Conservation (phyloP, 192 early-diverging fungal species). For the Linnemannia exigua region DNA sequence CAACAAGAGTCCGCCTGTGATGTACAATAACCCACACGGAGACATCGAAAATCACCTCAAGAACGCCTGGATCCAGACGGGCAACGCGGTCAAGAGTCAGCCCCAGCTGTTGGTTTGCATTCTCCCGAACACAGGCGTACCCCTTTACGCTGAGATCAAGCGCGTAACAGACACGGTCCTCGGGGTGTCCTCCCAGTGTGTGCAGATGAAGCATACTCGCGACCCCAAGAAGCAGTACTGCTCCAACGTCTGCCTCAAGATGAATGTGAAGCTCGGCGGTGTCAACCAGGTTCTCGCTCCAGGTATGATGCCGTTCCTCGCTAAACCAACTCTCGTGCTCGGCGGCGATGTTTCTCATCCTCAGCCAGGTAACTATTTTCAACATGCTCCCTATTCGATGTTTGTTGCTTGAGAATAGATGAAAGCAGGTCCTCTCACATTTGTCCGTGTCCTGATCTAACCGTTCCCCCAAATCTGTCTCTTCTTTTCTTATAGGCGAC, state of each 20-base stretch:
- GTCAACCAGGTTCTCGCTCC: constrained; percentile 79
- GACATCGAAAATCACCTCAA: constrained; percentile 80
- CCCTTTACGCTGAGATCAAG: constrained; percentile 91
- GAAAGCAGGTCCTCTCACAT: neutral
- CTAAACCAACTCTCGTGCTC: constrained; percentile 84
- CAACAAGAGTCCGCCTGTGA: constrained; percentile 61
- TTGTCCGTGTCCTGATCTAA: neutral
- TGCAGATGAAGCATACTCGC: constrained; percentile 87
- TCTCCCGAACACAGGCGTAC: constrained; percentile 84
- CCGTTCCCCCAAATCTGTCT: too few relatives aligned
- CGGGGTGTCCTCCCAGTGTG: constrained; percentile 94
- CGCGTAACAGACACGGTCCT: constrained; percentile 90
- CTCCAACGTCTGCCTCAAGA: constrained; percentile 95
- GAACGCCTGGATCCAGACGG: constrained; percentile 78
- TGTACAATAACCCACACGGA: constrained; percentile 70
- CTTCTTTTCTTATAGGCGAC: constrained; percentile 45
- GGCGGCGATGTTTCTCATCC: constrained; percentile 95
- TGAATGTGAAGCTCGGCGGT: constrained; percentile 95
- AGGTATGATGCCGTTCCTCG: constrained; percentile 77
- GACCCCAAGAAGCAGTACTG: constrained; percentile 91
- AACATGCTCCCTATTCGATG: neutral
- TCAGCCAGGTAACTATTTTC: constrained; percentile 64
- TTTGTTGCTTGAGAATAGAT: neutral
- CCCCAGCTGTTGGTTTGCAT: constrained; percentile 92
- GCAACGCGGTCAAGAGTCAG: constrained; percentile 71